Conservation (phyloP, 345 rosid genomes). For the Rhodamnia rubescens region DNA sequence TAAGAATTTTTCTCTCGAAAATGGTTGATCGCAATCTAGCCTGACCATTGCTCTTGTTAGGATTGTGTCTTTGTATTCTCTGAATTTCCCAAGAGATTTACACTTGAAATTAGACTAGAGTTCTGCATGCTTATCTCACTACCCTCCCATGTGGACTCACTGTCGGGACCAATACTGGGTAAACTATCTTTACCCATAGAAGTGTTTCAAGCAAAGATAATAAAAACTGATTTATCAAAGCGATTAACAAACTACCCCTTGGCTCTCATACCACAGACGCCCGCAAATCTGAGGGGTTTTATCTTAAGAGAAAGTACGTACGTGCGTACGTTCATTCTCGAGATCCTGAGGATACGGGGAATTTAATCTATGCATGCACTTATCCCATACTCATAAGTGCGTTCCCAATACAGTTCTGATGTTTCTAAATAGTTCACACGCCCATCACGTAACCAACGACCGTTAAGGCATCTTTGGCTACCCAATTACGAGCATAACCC, state of each 20-base stretch:
- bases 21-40: background rate
- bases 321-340: background rate
- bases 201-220: too few relatives aligned
- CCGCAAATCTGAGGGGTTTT: too few relatives aligned
- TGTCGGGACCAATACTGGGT: background rate
- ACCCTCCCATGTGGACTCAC: background rate
- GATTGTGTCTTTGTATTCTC: background rate
- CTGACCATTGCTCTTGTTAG: background rate
- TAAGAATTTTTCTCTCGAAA: background rate
- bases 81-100: background rate
- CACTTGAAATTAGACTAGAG: background rate
- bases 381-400: background rate
- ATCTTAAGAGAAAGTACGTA: too few relatives aligned
- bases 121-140: background rate
- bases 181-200: too few relatives aligned
- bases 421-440: background rate
- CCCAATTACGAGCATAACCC: background rate
- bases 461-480: too few relatives aligned
- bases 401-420: background rate
- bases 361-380: background rate
- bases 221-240: too few relatives aligned
- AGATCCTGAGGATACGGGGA: background rate
- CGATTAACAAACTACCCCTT: too few relatives aligned
- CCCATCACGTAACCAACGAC: too few relatives aligned
- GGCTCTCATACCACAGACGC: too few relatives aligned